These are phyloP conservation scores for Acorus calamus DNA, from an alignment of 106 monocot species.

Conservation along the genomic window DNA sequence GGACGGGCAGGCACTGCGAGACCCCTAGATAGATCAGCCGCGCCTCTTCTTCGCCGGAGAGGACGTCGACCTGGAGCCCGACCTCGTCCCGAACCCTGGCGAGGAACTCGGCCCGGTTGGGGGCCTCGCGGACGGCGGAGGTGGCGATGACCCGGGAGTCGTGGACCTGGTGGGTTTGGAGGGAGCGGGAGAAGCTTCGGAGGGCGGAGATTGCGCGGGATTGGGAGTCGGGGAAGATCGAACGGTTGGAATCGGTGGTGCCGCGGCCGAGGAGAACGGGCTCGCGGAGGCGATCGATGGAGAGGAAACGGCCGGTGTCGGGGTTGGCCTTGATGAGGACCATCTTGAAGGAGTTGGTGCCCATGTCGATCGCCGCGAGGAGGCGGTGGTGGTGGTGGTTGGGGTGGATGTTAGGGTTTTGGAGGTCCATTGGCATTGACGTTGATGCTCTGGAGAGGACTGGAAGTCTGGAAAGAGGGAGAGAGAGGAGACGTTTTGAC, in stretches of 20 bases:
- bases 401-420: too few relatives aligned
- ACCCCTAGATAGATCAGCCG: slow-evolving; percentile 16
- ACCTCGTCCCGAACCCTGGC: background rate
- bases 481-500: too few relatives aligned
- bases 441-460: too few relatives aligned
- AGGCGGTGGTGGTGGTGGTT: background rate
- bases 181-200: slow-evolving; percentile 2
- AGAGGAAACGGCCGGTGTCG: slow-evolving; percentile 3
- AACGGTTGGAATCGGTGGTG: slow-evolving; percentile 1
- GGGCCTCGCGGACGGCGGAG: slow-evolving; percentile 4
- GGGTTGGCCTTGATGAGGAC: slow-evolving; percentile 1
- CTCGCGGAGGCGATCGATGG: slow-evolving; percentile 10
- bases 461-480: too few relatives aligned
- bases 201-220: slow-evolving; percentile 6
- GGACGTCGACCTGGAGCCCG: slow-evolving; percentile 2
- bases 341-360: slow-evolving; percentile 25
- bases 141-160: slow-evolving; percentile 13
- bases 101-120: slow-evolving; percentile 7
- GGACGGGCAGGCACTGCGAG: slow-evolving; percentile 17
- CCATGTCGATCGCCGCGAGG: slow-evolving; percentile 18
- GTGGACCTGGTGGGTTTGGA: background rate
- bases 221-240: background rate
- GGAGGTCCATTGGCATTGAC: too few relatives aligned
- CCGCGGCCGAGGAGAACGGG: slow-evolving; percentile 12
- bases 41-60: slow-evolving; percentile 16